phyloP scores from a whole-genome alignment of 495 filamentous ascomycete species.

The Aspergillus baeticus region DNA sequence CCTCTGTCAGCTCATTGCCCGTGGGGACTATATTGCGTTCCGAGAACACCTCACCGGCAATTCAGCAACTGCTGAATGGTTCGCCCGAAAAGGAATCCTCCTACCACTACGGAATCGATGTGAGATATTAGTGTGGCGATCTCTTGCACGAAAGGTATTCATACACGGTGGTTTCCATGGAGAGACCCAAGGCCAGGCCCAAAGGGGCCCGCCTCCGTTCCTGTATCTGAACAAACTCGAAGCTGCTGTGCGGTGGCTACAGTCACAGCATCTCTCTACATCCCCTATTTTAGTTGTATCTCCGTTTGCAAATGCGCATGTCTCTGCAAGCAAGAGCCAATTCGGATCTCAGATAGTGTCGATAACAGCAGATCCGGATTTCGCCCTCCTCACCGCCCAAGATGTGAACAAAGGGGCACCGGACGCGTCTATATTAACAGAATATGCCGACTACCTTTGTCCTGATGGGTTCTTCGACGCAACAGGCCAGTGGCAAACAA shows the following conservation, averaged over 20 bases:
- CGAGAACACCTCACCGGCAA: slow-evolving; percentile 60
- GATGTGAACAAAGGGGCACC: slow-evolving; percentile 3
- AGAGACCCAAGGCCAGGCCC: slow-evolving; percentile 37
- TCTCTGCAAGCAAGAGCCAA: slow-evolving; percentile 13
- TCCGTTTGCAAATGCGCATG: slow-evolving; percentile 2
- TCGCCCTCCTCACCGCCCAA: slow-evolving; percentile 18
- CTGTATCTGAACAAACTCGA: slow-evolving; percentile 44
- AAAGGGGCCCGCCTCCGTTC: slow-evolving; percentile 43
- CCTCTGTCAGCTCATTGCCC: slow-evolving; percentile 67
- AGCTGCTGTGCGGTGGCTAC: slow-evolving; percentile 39
- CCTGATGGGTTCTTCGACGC: slow-evolving; percentile 38
- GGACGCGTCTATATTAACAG: slow-evolving; percentile 22
- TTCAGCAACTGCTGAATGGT: slow-evolving; percentile 58
- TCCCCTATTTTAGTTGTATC: neutral
- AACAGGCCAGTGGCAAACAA: slow-evolving; percentile 29
- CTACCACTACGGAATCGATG: slow-evolving; percentile 70
- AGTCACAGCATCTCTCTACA: slow-evolving; percentile 26
- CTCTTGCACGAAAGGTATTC: slow-evolving; percentile 75
- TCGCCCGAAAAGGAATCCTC: slow-evolving; percentile 71
- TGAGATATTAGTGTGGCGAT: slow-evolving; percentile 81
- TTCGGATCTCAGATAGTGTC: slow-evolving; percentile 36
- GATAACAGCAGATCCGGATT: slow-evolving; percentile 34
- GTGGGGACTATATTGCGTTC: slow-evolving; percentile 78
- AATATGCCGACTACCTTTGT: slow-evolving; percentile 39
- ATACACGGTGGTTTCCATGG: slow-evolving; percentile 56